Evolutionary conservation across 108 stramenopile species (phyloP).

Genomic region (Skeletonema menzelii): DNA sequence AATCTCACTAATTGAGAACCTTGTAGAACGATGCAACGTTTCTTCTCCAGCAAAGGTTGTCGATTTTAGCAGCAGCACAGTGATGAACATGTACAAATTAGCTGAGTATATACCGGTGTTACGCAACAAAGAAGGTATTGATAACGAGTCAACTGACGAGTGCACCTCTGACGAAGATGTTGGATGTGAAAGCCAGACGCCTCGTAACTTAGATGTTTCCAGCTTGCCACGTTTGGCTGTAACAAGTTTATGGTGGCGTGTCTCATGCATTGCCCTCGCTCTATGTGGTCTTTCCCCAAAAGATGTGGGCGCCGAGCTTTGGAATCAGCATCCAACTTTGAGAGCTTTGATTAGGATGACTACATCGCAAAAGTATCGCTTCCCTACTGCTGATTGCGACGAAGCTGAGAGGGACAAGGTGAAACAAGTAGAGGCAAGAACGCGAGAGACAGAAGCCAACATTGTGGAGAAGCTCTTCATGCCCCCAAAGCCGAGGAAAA

Average conservation of each 20-base stretch:
- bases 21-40: slow-evolving; percentile 51
- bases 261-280: slow-evolving; percentile 59
- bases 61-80: slow-evolving; percentile 3
- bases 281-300: slow-evolving; percentile 57
- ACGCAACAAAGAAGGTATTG: background rate
- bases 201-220: background rate
- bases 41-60: slow-evolving; percentile 5
- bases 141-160: background rate
- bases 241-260: slow-evolving; percentile 78
- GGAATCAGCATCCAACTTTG: slow-evolving; percentile 66
- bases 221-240: slow-evolving; percentile 49
- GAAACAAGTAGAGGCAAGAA: slow-evolving; percentile 52
- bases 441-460: slow-evolving; percentile 57
- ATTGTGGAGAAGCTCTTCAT: slow-evolving; percentile 67
- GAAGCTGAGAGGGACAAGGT: slow-evolving; percentile 52
- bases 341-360: slow-evolving; percentile 78
- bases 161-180: background rate
- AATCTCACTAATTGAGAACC: slow-evolving; percentile 57
- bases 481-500: slow-evolving; percentile 36
- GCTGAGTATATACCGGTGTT: slow-evolving; percentile 50
- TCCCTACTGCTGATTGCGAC: slow-evolving; percentile 81
- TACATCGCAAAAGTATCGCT: slow-evolving; percentile 67
- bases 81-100: slow-evolving; percentile 65
- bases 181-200: background rate
- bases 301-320: slow-evolving; percentile 46